Evolutionary conservation across 768 basidiomycete species (phyloP).

Genomic region (Tremella mesenterica): DNA sequence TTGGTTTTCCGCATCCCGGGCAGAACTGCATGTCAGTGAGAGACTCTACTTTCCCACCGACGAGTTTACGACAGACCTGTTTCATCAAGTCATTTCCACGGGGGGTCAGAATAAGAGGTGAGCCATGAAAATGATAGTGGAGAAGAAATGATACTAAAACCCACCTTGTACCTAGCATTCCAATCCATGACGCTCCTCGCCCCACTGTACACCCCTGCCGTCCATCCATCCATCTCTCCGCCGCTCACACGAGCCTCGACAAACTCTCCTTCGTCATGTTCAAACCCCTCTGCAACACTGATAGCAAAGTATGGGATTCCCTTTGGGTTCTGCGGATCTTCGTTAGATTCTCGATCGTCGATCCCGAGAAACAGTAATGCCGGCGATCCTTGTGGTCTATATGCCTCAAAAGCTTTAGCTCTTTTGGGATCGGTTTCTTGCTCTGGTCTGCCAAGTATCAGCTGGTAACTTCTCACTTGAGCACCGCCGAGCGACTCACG

Average conservation of each 20-base stretch:
- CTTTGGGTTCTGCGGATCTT: conserved; percentile 57
- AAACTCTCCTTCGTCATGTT: conserved; percentile 47
- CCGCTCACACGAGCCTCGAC: conserved; percentile 44
- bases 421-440: neutral
- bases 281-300: conserved; percentile 53
- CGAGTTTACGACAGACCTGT: no score
- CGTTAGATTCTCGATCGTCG: conserved; percentile 50
- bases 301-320: conserved; percentile 82
- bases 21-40: conserved; percentile 57
- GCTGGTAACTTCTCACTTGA: neutral
- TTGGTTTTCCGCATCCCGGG: conserved; percentile 69
- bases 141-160: conserved; percentile 2
- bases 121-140: neutral
- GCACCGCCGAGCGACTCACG: conserved; percentile 17
- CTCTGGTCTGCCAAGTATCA: neutral
- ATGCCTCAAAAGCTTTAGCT: neutral
- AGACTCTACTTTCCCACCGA: no score
- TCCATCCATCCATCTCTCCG: conserved; percentile 52
- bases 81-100: no score
- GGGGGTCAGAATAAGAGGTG: no score
- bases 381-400: conserved; percentile 9
- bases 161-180: conserved; percentile 79
- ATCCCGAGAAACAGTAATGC: conserved; percentile 41
- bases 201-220: conserved; percentile 66
- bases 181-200: conserved; percentile 81